phyloP scores from a whole-genome alignment of 768 basidiomycete genomes.

The Tulasnella sp. region DNA sequence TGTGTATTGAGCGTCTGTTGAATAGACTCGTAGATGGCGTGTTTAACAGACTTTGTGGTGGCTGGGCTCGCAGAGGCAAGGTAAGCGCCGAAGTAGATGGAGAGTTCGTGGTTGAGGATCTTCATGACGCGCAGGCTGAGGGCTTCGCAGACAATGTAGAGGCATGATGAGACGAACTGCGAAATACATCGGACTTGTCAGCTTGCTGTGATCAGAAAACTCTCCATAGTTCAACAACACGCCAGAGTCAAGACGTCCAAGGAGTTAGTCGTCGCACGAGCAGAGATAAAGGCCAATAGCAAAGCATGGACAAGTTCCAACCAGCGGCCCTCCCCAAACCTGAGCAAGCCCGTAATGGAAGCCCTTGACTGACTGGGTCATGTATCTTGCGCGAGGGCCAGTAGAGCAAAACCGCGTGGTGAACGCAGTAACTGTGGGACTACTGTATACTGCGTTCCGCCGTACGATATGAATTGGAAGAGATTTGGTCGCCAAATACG shows the following conservation, averaged over 20 bases:
- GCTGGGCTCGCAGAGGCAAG: slow-evolving; percentile 29
- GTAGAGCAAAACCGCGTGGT: too few species aligned
- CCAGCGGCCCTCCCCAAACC: too few species aligned
- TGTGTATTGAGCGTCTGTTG: slow-evolving; percentile 48
- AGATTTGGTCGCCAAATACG: too few species aligned
- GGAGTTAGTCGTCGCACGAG: slow-evolving; percentile 64
- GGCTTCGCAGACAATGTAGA: slow-evolving; percentile 76
- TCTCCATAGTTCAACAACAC: not conserved
- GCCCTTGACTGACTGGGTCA: too few species aligned
- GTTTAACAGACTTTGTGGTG: slow-evolving; percentile 31
- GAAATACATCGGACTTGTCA: not conserved
- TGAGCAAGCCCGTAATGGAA: too few species aligned
- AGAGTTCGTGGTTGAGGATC: slow-evolving; percentile 43
- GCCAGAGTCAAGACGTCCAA: slow-evolving; percentile 62
- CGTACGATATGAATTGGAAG: too few species aligned
- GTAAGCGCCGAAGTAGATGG: slow-evolving; percentile 31
- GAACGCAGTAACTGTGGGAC: too few species aligned
- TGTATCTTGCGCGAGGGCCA: too few species aligned
- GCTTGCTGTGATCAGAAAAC: not conserved
- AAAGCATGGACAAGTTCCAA: too few species aligned
- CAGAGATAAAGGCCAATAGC: slow-evolving; percentile 74
- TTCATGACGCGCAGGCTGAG: slow-evolving; percentile 68
- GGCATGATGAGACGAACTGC: slow-evolving; percentile 53
- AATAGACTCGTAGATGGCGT: slow-evolving; percentile 27
- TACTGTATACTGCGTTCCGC: too few species aligned